phyloP scores from a whole-genome alignment of 2,329 filamentous ascomycete genomes.

The Leptographium radiaticola region DNA sequence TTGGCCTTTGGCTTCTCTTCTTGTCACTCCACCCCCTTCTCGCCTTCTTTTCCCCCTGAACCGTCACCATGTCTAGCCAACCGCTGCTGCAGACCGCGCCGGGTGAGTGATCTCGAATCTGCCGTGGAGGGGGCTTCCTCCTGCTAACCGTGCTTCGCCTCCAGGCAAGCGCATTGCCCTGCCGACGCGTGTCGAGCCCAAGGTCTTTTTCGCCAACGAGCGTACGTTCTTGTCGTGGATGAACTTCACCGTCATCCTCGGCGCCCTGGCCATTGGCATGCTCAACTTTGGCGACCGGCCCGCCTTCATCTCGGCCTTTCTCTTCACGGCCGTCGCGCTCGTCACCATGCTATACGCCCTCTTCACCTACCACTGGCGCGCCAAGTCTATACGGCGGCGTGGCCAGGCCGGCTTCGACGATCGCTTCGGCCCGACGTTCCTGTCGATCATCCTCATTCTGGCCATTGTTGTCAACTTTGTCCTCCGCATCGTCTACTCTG shows the following conservation, averaged over 20 bases:
- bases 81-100: slow-evolving; percentile 90
- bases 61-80: slow-evolving; percentile 71
- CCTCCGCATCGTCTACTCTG: slow-evolving; percentile 48
- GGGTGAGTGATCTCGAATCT: slow-evolving; percentile 38
- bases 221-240: slow-evolving; percentile 98
- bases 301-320: slow-evolving; percentile 82
- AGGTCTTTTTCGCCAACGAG: slow-evolving; percentile 99
- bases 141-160: slow-evolving; percentile 2
- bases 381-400: slow-evolving; percentile 77
- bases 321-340: slow-evolving; percentile 93
- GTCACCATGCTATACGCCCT: slow-evolving; percentile 91
- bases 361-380: slow-evolving; percentile 93
- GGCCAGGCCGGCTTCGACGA: slow-evolving; percentile 96
- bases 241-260: slow-evolving; percentile 98
- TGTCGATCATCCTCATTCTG: slow-evolving; percentile 73
- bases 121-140: not conserved
- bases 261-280: slow-evolving; percentile 89
- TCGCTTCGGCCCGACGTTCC: slow-evolving; percentile 79
- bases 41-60: not conserved
- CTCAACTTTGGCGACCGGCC: slow-evolving; percentile 95
- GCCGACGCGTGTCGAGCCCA: slow-evolving; percentile 93
- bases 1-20: no score
- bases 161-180: slow-evolving; percentile 98
- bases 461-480: slow-evolving; percentile 97
- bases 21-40: slow-evolving; percentile 5